Evolutionary conservation across 768 basidiomycete species (phyloP), one percentile per base, ranked within the genome.

Genomic region (Cyathus striatus): DNA sequence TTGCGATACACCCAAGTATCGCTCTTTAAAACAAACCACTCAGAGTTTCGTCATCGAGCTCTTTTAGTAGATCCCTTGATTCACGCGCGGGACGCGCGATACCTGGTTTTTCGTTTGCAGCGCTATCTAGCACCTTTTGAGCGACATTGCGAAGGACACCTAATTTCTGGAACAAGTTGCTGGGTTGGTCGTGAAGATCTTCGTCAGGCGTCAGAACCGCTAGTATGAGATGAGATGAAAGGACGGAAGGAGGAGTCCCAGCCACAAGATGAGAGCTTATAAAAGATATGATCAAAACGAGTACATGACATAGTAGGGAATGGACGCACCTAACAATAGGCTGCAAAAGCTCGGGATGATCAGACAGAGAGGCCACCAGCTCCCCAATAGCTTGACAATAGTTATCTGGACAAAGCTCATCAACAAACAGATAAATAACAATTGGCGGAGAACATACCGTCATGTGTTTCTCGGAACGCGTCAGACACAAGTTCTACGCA

Each of bases 61-160:
- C 62, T 49, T 67, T 76, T 22, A 94, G 55, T 18, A 84, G 44
- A 40, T 95, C 92, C 47, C 83, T 73, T 2, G 92, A 84, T 55
- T 94, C 90, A 34, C 91, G 69, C 5, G 90, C 86, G 0, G 90
- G 90, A 36, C 90, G 70, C 7, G 87, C 73, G 33, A 94, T 79
- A 16, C 75, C 70, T 2, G 87, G 79, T 25, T 76, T 76, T 33
- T 92, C 89, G 47, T 73, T 81, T 2, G 72, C 78, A 1, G 77
- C 73, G 52, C 83, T 79, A 48, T 86, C 83, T 40, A 80, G 66
- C 3, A 86, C 72, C 58, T 92, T 92, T 58, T 83, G 78, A 0
- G 85, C 79, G 3, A 93, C 78, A 32, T 64, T 74, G 5, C 73
- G 73, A 23, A 86, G 62, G 4, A 86, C 51, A 3, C 73, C 72